These are phyloP conservation scores for Gardenia jasminoides DNA, from an alignment of 257 asterid species.

Conservation along the genomic window DNA sequence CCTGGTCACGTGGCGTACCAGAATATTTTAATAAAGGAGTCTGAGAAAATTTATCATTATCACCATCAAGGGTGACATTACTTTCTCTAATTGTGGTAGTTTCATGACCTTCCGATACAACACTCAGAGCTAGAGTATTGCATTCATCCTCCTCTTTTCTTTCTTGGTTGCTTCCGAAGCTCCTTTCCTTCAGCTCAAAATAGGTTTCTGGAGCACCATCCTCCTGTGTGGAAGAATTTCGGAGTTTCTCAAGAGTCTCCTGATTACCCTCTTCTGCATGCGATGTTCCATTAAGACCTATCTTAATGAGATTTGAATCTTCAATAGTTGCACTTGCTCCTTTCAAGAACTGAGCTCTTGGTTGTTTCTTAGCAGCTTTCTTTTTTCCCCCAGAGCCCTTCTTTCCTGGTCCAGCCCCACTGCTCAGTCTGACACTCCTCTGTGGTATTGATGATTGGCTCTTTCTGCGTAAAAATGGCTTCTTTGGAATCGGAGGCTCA, in stretches of 20 bases:
- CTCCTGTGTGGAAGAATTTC: conserved; percentile 29
- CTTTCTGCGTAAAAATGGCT: conserved; percentile 41
- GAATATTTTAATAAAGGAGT: neutral
- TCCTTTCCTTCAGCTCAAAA: conserved; percentile 24
- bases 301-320: conserved; percentile 30
- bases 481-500: conserved; percentile 34
- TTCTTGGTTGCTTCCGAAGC: conserved; percentile 37
- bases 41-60: conserved; percentile 10
- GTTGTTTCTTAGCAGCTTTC: conserved; percentile 28
- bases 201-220: conserved; percentile 25
- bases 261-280: conserved; percentile 49
- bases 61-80: conserved; percentile 12
- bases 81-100: conserved; percentile 11
- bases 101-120: neutral
- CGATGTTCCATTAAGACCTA: conserved; percentile 51
- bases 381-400: conserved; percentile 27
- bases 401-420: conserved; percentile 22
- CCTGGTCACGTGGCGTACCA: conserved; percentile 23
- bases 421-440: conserved; percentile 30
- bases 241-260: conserved; percentile 33
- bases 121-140: neutral
- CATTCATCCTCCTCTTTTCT: conserved; percentile 15
- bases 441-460: conserved; percentile 43
- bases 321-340: conserved; percentile 11
- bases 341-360: conserved; percentile 24